These are phyloP conservation scores for Bifiguratus adelaidae DNA, from an alignment of 192 early-diverging fungal species.

Conservation along the genomic window DNA sequence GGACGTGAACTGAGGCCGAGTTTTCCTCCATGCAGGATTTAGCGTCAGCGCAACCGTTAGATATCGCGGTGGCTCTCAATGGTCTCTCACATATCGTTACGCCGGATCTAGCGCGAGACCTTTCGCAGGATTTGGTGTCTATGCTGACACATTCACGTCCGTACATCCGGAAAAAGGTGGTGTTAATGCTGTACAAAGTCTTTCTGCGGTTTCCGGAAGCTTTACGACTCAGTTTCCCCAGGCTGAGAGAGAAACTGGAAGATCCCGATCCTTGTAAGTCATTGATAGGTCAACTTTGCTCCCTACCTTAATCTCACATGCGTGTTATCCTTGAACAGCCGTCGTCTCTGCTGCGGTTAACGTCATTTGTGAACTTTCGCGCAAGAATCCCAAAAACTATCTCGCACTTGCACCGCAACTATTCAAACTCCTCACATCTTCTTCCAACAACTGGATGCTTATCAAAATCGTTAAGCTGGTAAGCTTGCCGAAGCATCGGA, in stretches of 20 bases:
- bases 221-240: slow-evolving; percentile 65
- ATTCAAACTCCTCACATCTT: slow-evolving; percentile 82
- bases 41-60: slow-evolving; percentile 68
- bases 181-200: slow-evolving; percentile 79
- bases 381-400: slow-evolving; percentile 87
- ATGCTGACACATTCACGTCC: slow-evolving; percentile 90
- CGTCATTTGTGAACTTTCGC: slow-evolving; percentile 94
- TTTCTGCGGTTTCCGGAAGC: slow-evolving; percentile 89
- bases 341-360: slow-evolving; percentile 91
- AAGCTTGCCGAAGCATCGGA: slow-evolving; percentile 1
- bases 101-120: slow-evolving; percentile 78
- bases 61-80: slow-evolving; percentile 85
- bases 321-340: slow-evolving; percentile 29
- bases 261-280: slow-evolving; percentile 81
- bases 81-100: slow-evolving; percentile 89
- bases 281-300: background rate
- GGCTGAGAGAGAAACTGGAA: slow-evolving; percentile 79
- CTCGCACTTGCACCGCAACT: slow-evolving; percentile 90
- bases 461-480: slow-evolving; percentile 99
- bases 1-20: background rate
- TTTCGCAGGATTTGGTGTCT: slow-evolving; percentile 74
- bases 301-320: background rate
- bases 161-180: slow-evolving; percentile 86
- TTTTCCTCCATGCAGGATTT: slow-evolving; percentile 52
- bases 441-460: slow-evolving; percentile 98